Evolutionary conservation across 83 land plant species (phyloP).

Genomic region (Picea engelmannii): DNA sequence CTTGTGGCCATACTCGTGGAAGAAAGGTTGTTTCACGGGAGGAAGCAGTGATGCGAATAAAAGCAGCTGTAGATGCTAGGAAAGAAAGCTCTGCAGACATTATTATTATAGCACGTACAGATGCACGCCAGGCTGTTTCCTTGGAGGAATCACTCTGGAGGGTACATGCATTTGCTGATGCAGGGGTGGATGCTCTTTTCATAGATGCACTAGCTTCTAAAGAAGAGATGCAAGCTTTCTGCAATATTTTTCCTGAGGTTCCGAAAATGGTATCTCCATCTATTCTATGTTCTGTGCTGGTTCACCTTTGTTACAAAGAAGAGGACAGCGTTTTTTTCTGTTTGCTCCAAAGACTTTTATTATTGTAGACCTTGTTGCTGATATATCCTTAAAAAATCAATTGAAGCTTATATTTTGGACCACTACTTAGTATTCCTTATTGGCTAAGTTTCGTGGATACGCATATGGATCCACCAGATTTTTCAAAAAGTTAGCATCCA

Average conservation of each 20-base stretch:
- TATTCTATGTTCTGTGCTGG: background rate
- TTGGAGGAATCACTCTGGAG: conserved; percentile 91
- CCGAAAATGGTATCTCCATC: conserved; percentile 83
- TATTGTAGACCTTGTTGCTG: no score
- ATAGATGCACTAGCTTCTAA: conserved; percentile 91
- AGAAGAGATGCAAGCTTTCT: conserved; percentile 92
- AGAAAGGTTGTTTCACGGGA: conserved; percentile 91
- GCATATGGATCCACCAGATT: no score
- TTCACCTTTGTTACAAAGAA: background rate
- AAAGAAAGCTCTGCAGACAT: conserved; percentile 82
- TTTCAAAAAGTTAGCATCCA: no score
- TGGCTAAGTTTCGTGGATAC: no score
- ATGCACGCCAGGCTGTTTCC: conserved; percentile 95
- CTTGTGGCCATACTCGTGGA: conserved; percentile 96
- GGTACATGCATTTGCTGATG: conserved; percentile 87
- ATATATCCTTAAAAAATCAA: no score
- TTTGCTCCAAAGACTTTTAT: no score
- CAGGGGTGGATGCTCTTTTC: conserved; percentile 98
- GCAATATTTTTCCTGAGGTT: conserved; percentile 62
- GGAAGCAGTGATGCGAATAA: conserved; percentile 88
- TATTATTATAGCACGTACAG: conserved; percentile 91
- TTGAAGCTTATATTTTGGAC: no score
- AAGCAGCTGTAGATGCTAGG: conserved; percentile 95
- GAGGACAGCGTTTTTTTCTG: no score
- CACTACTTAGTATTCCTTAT: no score